Conservation (phyloP, 176 grass and related monocot genomes). For the Lolium multiflorum region DNA sequence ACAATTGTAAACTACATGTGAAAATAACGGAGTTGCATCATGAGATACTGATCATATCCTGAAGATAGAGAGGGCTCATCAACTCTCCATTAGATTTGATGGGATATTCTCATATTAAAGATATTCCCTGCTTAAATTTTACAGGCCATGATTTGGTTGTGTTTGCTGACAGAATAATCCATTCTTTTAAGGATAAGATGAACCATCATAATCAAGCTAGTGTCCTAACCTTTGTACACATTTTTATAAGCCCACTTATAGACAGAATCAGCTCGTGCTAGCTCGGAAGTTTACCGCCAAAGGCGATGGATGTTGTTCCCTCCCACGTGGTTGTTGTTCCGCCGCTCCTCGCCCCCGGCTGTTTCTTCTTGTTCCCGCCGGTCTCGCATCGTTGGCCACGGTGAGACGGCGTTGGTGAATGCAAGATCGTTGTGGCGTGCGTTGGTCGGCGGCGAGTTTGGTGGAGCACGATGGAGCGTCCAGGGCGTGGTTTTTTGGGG, state of each 20-base stretch:
- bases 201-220: slow-evolving; percentile 39
- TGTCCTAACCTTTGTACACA: background rate
- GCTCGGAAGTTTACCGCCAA: slow-evolving; percentile 21
- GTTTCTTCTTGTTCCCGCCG: too few relatives aligned
- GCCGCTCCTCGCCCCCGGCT: too few relatives aligned
- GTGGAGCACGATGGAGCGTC: too few relatives aligned
- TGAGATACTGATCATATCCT: background rate
- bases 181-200: background rate
- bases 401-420: too few relatives aligned
- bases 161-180: too few relatives aligned
- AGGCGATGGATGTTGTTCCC: too few relatives aligned
- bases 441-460: too few relatives aligned
- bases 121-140: background rate
- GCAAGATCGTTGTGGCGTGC: too few relatives aligned
- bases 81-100: slow-evolving; percentile 9
- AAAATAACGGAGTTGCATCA: background rate
- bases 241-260: background rate
- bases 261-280: slow-evolving; percentile 31
- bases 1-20: background rate
- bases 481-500: too few relatives aligned
- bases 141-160: too few relatives aligned
- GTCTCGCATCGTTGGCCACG: too few relatives aligned
- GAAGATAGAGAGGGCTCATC: slow-evolving; percentile 26
- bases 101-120: background rate
- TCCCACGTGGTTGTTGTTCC: too few relatives aligned